Base-by-base conservation (phyloP, 202 grass and related monocot genomes). In the Setaria italica region DNA sequence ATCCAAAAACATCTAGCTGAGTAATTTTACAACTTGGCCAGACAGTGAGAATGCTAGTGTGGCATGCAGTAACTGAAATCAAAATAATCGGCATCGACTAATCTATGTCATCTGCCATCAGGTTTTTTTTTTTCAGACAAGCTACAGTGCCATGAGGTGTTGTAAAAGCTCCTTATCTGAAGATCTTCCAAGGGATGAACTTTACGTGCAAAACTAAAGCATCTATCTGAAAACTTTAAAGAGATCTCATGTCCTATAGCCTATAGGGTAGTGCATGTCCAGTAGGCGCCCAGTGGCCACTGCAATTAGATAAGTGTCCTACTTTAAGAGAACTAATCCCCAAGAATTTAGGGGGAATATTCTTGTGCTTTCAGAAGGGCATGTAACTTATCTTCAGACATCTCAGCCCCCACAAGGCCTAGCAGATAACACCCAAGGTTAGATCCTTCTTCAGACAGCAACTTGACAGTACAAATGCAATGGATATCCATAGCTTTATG, bases 401-500 rank as follows among this genome's bases (percentile, higher is more conserved):
- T 74, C 72, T 74, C 11, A 33, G 65, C 49, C 59, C 51, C 67
- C 73, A 17, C 20, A 75, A 41, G 54, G 30, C 2, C 5, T 41
- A 59, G 49, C 39, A 58, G 80, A 79, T 57, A 66, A 51, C 7
- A 66, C 49, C 30, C 6, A 6, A 75, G 17, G n/a, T 51, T 62
- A 69, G 60, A 87, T 69, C 25, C 25, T 25, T 80, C 67, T 80
- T 75, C 25, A 41, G 16, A 14, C 74, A 49, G 0, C 50, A 42
- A 80, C 34, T 77, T 54, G 32, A 39, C 51, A 74, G 59, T 51
- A 37, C 74, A 74, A 78, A 74, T 62, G 74, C 41, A 68, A 79
- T 39, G 59, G 67, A 68, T 60, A 67, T 15, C 79, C 13, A 15
- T 62, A 59, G 9, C 84, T 82, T 90, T 90, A 50, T 67, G 48